Evolutionary conservation across 257 asterid genomes (phyloP), one percentile per base, ranked within the genome.

Genomic region (Primulina eburnea): DNA sequence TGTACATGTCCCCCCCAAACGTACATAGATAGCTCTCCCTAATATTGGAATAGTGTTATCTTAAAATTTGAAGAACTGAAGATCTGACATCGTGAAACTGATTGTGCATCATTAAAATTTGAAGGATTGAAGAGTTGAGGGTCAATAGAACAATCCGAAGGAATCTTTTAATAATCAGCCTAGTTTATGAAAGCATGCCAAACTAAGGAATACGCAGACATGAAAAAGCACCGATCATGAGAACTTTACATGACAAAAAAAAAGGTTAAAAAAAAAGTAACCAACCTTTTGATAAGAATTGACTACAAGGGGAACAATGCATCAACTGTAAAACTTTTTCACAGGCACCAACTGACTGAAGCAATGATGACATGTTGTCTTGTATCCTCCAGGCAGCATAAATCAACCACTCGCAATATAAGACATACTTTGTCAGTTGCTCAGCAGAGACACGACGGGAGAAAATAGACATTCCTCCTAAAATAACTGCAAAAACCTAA

Each of bases 321-420:
- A 84, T 82, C 78, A 79, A 77, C 64, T 79, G 83, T 70, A 84
- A 79, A 69, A 84, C 87, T 64, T 84, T 80, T 65, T 79, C 87
- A 65, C 83, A 70, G 61, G 89, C 89, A 70, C 89, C 89, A 59
- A 84, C 30, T 24, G 89, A 84, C 71, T 82, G 89, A 77, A 84
- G 70, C 64, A 84, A 68, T 32, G 87, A 79, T 53, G 85, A 71
- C 80, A 82, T 75, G 73, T 75, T 82, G 74, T 84, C 80, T 76
- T 84, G 89, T 71, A 84, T 67, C 79, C 89, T 84, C 89, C 89
- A 84, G 69, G 85, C 84, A 28, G 89, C 89, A 82, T 70, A 84
- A 65, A 84, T 84, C 74, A 84, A 74, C 89, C 89, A 84, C 73
- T 84, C 89, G 37, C 89, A 84, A 77, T 84, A 84, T 56, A 82